Conservation (phyloP, 805 yeast species). For the Myxozyma monticola region DNA sequence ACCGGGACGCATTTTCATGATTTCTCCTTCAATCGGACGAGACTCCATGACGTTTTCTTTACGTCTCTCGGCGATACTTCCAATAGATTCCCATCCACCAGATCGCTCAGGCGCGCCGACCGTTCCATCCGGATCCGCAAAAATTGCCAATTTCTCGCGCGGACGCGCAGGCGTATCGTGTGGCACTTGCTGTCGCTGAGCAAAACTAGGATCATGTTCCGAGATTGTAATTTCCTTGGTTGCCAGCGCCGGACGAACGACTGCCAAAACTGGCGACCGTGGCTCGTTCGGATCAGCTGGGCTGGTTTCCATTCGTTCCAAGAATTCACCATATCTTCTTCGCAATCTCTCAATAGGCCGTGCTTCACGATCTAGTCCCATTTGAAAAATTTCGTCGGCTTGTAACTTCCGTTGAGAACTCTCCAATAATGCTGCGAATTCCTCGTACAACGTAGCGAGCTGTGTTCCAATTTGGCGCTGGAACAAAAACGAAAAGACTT, state of each 20-base stretch:
- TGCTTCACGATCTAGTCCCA: constrained; percentile 62
- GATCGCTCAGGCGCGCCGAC: constrained; percentile 17
- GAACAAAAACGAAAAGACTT: constrained; percentile 67
- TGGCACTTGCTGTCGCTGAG: constrained; percentile 5
- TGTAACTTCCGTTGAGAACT: constrained; percentile 47
- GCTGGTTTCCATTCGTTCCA: constrained; percentile 40
- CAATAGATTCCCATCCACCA: constrained; percentile 49
- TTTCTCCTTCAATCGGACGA: constrained; percentile 65
- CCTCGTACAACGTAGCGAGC: constrained; percentile 74
- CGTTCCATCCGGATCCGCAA: constrained; percentile 40
- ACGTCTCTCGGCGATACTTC: constrained; percentile 49
- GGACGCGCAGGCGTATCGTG: constrained; percentile 1
- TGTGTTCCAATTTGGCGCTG: constrained; percentile 68
- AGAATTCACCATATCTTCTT: constrained; percentile 48
- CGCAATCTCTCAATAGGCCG: constrained; percentile 58
- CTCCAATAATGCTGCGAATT: constrained; percentile 68
- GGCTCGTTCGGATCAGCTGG: constrained; percentile 37
- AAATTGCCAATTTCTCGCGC: constrained; percentile 44
- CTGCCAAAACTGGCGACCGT: constrained; percentile 41
- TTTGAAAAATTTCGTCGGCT: constrained; percentile 59
- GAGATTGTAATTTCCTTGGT: constrained; percentile 37
- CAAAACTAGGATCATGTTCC: constrained; percentile 5
- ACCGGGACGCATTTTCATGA: constrained; percentile 29
- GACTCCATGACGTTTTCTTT: constrained; percentile 66
- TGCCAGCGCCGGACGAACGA: constrained; percentile 41